phyloP scores from a whole-genome alignment of 2,329 filamentous ascomycete species.

The Diaporthe citri region DNA sequence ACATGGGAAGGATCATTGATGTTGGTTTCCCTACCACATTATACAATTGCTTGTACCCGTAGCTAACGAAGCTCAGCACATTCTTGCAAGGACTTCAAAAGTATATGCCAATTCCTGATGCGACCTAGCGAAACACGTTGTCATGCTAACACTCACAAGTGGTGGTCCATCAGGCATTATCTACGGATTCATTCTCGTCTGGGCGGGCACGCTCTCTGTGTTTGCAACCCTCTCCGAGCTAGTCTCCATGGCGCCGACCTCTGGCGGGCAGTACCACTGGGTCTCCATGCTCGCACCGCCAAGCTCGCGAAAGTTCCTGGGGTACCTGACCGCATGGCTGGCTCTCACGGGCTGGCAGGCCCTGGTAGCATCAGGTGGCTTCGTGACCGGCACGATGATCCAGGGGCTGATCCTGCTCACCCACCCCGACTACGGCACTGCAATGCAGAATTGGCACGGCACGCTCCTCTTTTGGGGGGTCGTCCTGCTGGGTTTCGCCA shows the following conservation, averaged over 20 bases:
- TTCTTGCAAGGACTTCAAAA: slow-evolving; percentile 25
- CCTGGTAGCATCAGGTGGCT: slow-evolving; percentile 41
- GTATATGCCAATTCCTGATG: not conserved
- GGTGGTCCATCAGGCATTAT: slow-evolving; percentile 61
- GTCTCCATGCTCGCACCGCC: slow-evolving; percentile 45
- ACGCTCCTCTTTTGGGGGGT: slow-evolving; percentile 44
- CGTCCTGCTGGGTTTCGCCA: slow-evolving; percentile 38
- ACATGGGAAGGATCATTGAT: slow-evolving; percentile 41
- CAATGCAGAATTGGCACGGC: slow-evolving; percentile 43
- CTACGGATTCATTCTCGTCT: slow-evolving; percentile 57
- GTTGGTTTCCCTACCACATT: not conserved
- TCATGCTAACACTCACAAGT: slow-evolving; percentile 45
- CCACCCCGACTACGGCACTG: slow-evolving; percentile 36
- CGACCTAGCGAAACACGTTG: slow-evolving; percentile 37
- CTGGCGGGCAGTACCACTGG: slow-evolving; percentile 68
- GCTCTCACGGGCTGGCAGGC: slow-evolving; percentile 45
- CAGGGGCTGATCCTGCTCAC: slow-evolving; percentile 45
- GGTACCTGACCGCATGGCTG: slow-evolving; percentile 46
- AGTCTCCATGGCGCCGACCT: slow-evolving; percentile 67
- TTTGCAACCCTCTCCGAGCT: slow-evolving; percentile 62
- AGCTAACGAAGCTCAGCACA: not conserved
- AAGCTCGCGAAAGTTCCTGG: slow-evolving; percentile 42
- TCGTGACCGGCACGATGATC: slow-evolving; percentile 42
- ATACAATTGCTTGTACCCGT: fast-evolving
- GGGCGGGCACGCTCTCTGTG: slow-evolving; percentile 54